Evolutionary conservation across 192 early-diverging fungal genomes (phyloP).

Genomic region (Backusella australiensis): DNA sequence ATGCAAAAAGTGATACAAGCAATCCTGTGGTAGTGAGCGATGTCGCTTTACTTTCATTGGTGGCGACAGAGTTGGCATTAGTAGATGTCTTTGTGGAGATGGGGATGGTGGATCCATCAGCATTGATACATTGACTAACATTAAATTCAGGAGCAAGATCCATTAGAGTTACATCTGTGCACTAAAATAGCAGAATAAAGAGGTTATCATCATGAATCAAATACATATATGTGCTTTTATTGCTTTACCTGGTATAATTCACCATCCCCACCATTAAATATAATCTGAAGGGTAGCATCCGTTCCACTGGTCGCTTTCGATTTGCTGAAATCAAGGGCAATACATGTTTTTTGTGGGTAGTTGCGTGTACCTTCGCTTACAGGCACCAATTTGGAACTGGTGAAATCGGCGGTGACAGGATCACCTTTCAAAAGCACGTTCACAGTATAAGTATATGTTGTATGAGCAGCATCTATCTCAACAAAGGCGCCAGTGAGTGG

Average conservation of each 20-base stretch:
- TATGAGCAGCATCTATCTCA: constrained; percentile 41
- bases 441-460: constrained; percentile 37
- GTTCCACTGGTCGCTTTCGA: constrained; percentile 38
- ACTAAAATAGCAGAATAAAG: constrained; percentile 8
- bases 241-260: constrained; percentile 43
- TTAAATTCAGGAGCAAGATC: constrained; percentile 13
- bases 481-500: constrained; percentile 43
- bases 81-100: background rate
- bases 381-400: constrained; percentile 19
- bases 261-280: constrained; percentile 50
- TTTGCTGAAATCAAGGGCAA: constrained; percentile 37
- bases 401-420: constrained; percentile 43
- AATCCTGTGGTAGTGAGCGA: background rate
- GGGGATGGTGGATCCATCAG: constrained; percentile 15
- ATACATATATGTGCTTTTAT: background rate
- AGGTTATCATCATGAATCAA: background rate
- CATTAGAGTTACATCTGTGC: constrained; percentile 22
- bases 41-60: background rate
- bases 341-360: constrained; percentile 39
- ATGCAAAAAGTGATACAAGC: background rate
- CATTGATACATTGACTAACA: constrained; percentile 18
- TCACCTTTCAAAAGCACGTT: constrained; percentile 37
- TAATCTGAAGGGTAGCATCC: constrained; percentile 51
- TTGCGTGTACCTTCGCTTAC: constrained; percentile 15
- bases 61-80: background rate